Evolutionary conservation across 73 alveolate genomes (phyloP), one percentile per base, ranked within the genome.

Genomic region (Paramecium sonneborni): DNA sequence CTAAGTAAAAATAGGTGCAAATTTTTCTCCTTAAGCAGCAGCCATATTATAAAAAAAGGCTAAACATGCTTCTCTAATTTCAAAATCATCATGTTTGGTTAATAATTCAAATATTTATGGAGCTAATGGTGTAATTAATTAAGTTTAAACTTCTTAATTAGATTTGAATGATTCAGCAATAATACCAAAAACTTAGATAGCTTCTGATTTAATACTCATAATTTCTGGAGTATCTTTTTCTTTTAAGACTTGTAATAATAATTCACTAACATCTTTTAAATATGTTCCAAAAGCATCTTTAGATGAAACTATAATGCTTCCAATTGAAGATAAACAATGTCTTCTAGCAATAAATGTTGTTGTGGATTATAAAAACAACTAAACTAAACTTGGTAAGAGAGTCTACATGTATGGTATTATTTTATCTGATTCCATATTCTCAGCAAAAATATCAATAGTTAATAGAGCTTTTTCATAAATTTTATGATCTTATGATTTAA

Each of bases 1-100:
- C 58, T 88, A 69, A n/a, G 69, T 69, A 32, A 88, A 88, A 26
- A 88, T 88, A 1, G 87, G 85, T 14, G 52, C 94, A 32, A 88
- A 88, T 44, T 68, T 67, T 11, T 82, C 87, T 5, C 94, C 94
- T 76, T 68, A 68, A 79, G 93, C 93, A 20, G 85, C 58, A 43
- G 94, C 94, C 70, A 88, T 76, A 24, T 88, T 88, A 58, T 88
- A 88, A 82, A 88, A 88, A 72, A 70, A 88, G 15, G 91, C 32
- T 28, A 88, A 70, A 70, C 94, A 88, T 14, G 79, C 94, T 88
- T 88, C 94, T 70, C 94, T 88, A 58, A 88, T 70, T 70, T 88
- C 90, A 69, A 43, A 69, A 72, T 88, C 94, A 18, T 68, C 74
- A 88, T 69, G 82, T 44, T 70, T 41, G 3, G 90, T 69, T 37